phyloP scores from a whole-genome alignment of 2,329 filamentous ascomycete genomes.

The Ophiostoma ips region DNA sequence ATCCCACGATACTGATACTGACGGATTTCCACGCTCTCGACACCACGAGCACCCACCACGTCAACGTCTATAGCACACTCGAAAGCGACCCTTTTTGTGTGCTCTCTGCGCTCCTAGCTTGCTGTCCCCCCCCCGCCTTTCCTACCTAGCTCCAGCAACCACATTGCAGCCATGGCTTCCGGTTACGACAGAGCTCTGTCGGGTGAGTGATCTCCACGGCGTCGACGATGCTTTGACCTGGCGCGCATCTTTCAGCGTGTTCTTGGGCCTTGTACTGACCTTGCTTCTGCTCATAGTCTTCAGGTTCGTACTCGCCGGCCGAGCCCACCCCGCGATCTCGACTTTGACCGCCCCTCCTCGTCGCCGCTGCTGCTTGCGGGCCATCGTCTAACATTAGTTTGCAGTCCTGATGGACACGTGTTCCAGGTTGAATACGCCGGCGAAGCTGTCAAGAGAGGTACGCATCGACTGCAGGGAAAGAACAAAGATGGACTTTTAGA shows the following conservation, averaged over 20 bases:
- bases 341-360: neutral
- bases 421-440: constrained; percentile 99
- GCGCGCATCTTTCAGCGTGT: neutral
- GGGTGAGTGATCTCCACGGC: constrained; percentile 44
- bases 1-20: constrained; percentile 2
- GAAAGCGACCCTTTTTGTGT: neutral
- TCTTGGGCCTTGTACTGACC: neutral
- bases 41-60: neutral
- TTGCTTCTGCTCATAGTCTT: constrained; percentile 44
- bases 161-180: constrained; percentile 51
- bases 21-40: no score
- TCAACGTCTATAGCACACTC: neutral
- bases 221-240: neutral
- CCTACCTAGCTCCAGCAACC: neutral
- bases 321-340: neutral
- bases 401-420: constrained; percentile 94
- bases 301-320: constrained; percentile 40
- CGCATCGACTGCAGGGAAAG: constrained; percentile 3
- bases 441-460: constrained; percentile 96
- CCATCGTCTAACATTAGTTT: constrained; percentile 5
- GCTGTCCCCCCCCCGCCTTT: no score
- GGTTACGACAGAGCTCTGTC: constrained; percentile 99
- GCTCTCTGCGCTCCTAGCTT: neutral
- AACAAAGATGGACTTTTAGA: no score
- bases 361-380: neutral